A percentile compares a stretch with the other conserved stretches of the same genome.
Conservation (phyloP, 768 basidiomycete species). For the Infundibulicybe gibba region DNA sequence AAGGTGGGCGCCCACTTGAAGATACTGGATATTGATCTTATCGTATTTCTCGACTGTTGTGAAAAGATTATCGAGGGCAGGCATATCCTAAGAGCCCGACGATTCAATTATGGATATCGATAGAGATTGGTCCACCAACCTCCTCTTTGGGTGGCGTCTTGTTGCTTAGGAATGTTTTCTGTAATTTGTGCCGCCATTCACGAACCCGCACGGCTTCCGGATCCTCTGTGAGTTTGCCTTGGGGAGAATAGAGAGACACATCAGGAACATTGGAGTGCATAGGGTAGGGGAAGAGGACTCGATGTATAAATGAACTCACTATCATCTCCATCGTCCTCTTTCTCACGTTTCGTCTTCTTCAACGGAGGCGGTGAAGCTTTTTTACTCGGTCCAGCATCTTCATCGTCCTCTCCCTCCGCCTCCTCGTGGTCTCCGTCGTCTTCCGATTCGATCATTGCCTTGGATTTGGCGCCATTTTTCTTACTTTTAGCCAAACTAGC, state of each 20-base stretch:
- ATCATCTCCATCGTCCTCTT: conserved; percentile 63
- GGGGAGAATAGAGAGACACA: not conserved
- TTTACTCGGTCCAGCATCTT: conserved; percentile 43
- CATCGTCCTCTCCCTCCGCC: conserved; percentile 35
- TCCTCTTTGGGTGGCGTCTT: conserved; percentile 10
- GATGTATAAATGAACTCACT: conserved; percentile 32
- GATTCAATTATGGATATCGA: not conserved
- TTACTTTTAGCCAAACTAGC: conserved; percentile 24
- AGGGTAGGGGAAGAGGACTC: no score
- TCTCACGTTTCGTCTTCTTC: conserved; percentile 60
- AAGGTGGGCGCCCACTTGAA: conserved; percentile 29
- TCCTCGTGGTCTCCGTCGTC: conserved; percentile 58
- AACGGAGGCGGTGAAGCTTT: conserved; percentile 57
- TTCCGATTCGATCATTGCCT: conserved; percentile 60
- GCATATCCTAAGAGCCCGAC: conserved; percentile 59
- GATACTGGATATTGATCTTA: conserved; percentile 66
- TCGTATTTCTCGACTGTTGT: conserved; percentile 66
- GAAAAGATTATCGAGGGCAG: conserved; percentile 60
- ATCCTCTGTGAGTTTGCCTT: not conserved
- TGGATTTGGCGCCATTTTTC: conserved; percentile 60
- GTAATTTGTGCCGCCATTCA: conserved; percentile 79
- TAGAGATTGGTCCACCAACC: conserved; percentile 2
- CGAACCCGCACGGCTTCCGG: conserved; percentile 64
- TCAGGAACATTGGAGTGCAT: conserved; percentile 1
- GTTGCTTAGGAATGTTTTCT: conserved; percentile 60